Evolutionary conservation across 176 grass and related monocot genomes (phyloP).

Genomic region (Paspalum vaginatum): DNA sequence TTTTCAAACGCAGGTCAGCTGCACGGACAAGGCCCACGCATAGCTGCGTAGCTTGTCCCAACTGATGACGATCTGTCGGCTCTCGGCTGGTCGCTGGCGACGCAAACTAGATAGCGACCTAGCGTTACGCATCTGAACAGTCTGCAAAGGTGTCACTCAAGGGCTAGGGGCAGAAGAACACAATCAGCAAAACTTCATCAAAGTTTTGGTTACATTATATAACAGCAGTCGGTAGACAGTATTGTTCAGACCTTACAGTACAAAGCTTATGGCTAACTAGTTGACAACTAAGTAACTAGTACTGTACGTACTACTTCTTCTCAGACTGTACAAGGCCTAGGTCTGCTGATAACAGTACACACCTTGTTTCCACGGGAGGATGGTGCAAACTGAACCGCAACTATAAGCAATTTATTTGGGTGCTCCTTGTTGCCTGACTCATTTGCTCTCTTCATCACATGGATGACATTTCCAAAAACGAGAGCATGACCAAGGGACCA

Average conservation of each 20-base stretch:
- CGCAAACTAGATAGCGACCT: too few species aligned
- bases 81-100: too few species aligned
- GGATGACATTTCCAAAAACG: slow-evolving; percentile 54
- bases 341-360: too few species aligned
- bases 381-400: neutral
- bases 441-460: slow-evolving; percentile 61
- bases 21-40: too few species aligned
- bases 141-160: neutral
- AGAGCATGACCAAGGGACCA: slow-evolving; percentile 53
- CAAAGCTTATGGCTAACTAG: neutral
- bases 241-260: too few species aligned
- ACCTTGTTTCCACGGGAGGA: neutral
- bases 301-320: too few species aligned
- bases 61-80: too few species aligned
- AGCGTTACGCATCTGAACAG: too few species aligned
- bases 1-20: too few species aligned
- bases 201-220: neutral
- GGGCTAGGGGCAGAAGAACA: neutral
- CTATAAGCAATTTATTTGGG: neutral
- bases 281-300: neutral
- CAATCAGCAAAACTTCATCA: neutral
- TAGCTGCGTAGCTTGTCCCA: too few species aligned
- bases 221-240: neutral
- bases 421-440: slow-evolving; percentile 21
- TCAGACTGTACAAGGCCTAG: slow-evolving; percentile 19